A percentile compares a stretch with the other conserved stretches of the same genome.
Conservation (phyloP, 2,329 filamentous ascomycete species). For the Ascochyta rabiei region DNA sequence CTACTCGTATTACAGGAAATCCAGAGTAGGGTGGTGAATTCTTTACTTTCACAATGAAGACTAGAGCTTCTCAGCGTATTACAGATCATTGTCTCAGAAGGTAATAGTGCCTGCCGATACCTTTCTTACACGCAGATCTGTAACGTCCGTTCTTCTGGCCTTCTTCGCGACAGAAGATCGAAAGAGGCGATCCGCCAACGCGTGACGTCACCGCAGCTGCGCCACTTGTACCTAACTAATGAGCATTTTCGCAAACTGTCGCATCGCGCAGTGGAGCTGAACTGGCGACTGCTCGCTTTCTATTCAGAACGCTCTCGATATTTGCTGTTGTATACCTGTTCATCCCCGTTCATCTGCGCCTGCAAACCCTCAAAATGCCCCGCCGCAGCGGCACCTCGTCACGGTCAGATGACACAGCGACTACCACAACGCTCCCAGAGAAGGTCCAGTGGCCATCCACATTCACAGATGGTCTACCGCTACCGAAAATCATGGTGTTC, state of each 20-base stretch:
- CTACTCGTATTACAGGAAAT: no score
- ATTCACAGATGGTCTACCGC: constrained; percentile 70
- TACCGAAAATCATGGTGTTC: constrained; percentile 86
- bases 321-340: neutral
- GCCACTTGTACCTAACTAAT: constrained; percentile 1
- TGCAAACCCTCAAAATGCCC: constrained; percentile 32
- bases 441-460: constrained; percentile 56
- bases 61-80: no score
- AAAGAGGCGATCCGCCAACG: neutral
- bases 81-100: no score
- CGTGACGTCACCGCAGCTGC: constrained; percentile 13
- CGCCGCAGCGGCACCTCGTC: constrained; percentile 31
- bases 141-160: no score
- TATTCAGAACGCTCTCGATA: neutral
- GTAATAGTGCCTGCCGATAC: no score
- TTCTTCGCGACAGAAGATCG: neutral
- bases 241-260: neutral
- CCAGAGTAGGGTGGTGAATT: no score
- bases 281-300: neutral
- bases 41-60: no score
- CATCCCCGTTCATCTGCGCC: neutral
- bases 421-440: constrained; percentile 45
- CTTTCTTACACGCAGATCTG: no score
- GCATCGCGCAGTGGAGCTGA: neutral
- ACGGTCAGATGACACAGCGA: constrained; percentile 31